Conservation (phyloP, 2,329 filamentous ascomycete species). For the Dactylellina sp. region DNA sequence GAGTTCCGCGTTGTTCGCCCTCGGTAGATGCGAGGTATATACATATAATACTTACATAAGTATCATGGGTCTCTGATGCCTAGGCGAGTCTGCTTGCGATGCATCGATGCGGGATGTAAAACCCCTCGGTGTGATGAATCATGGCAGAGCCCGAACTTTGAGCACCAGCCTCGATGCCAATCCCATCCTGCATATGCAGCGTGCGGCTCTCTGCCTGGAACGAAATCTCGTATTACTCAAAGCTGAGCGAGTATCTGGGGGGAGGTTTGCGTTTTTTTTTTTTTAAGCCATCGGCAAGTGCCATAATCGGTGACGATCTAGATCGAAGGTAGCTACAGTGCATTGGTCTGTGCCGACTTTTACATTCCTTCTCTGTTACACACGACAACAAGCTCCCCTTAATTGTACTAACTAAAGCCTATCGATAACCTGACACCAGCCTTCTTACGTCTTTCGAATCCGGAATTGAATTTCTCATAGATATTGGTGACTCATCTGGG, state of each 20-base stretch:
- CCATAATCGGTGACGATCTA: constrained; percentile 32
- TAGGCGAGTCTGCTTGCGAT: constrained; percentile 38
- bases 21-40: constrained; percentile 41
- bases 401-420: constrained; percentile 20
- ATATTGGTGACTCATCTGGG: constrained; percentile 9
- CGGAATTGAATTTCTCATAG: constrained; percentile 18
- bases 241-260: constrained; percentile 2
- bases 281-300: constrained; percentile 50
- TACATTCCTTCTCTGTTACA: constrained; percentile 7
- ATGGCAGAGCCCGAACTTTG: constrained; percentile 20
- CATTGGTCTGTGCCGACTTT: constrained; percentile 3
- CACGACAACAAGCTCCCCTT: constrained; percentile 14
- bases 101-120: constrained; percentile 20
- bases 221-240: constrained; percentile 28
- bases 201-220: constrained; percentile 42
- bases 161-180: constrained; percentile 25
- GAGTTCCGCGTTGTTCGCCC: constrained; percentile 51
- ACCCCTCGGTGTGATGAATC: constrained; percentile 34
- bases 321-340: constrained; percentile 27
- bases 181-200: constrained; percentile 39
- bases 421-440: constrained; percentile 22
- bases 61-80: constrained; percentile 24
- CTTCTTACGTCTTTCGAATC: constrained; percentile 26
- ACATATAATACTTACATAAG: constrained; percentile 55
- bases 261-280: constrained; percentile 33